Evolutionary conservation across 495 filamentous ascomycete genomes (phyloP).

Genomic region (Filosporella fistucella): DNA sequence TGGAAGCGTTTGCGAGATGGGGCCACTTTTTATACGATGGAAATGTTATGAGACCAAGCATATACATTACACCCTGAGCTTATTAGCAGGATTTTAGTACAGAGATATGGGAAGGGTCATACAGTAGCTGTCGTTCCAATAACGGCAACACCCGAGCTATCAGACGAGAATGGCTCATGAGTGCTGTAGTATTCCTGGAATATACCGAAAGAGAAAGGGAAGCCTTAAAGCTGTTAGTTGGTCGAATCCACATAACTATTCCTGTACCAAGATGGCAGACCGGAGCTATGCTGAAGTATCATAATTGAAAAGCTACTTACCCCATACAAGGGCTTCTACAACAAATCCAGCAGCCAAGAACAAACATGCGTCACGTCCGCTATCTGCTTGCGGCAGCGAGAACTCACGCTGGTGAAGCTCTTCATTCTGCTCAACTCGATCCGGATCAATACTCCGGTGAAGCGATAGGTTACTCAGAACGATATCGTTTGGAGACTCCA

Average conservation of each 20-base stretch:
- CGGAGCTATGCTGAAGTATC: no score
- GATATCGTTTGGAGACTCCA: no score
- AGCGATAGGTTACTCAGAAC: no score
- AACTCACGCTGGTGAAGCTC: constrained; percentile 1
- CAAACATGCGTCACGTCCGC: constrained; percentile 52
- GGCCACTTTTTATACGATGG: constrained; percentile 12
- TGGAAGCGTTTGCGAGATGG: neutral
- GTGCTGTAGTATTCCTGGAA: constrained; percentile 43
- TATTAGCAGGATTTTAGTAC: constrained; percentile 9
- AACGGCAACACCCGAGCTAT: constrained; percentile 30
- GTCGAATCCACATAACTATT: no score
- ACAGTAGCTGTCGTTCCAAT: constrained; percentile 24
- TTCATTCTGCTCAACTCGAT: no score
- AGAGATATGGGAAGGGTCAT: neutral
- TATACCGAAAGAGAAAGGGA: constrained; percentile 47
- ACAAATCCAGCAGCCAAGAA: constrained; percentile 52
- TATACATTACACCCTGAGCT: constrained; percentile 26
- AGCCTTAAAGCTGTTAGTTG: constrained; percentile 34
- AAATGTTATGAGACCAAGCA: constrained; percentile 1
- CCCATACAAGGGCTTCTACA: constrained; percentile 57
- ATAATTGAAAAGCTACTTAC: constrained; percentile 29
- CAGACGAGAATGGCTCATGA: constrained; percentile 29
- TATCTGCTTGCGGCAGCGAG: constrained; percentile 43
- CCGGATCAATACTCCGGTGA: no score
- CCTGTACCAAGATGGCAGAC: no score